phyloP scores from a whole-genome alignment of 805 yeast genomes.

The Starmerella sp. region DNA sequence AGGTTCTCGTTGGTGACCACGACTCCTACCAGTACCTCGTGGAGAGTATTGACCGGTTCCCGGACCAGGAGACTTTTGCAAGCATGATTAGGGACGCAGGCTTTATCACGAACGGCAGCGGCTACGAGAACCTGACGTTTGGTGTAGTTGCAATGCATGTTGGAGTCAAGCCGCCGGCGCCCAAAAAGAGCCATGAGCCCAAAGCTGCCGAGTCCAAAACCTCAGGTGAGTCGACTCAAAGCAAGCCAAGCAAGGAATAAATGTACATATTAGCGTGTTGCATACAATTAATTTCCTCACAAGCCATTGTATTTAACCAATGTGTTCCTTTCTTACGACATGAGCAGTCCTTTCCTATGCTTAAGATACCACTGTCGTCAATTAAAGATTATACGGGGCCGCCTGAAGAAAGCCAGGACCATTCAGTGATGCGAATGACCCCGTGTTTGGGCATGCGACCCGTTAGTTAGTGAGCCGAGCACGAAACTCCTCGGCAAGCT shows the following conservation, averaged over 20 bases:
- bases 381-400: too few species aligned
- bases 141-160: slow-evolving; percentile 94
- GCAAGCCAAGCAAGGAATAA: neutral
- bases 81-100: slow-evolving; percentile 92
- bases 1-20: slow-evolving; percentile 85
- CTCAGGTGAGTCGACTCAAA: too few species aligned
- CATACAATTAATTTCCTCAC: too few species aligned
- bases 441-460: neutral
- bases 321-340: too few species aligned
- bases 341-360: too few species aligned
- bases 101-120: slow-evolving; percentile 76
- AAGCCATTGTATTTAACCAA: too few species aligned
- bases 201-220: neutral
- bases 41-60: slow-evolving; percentile 86
- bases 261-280: neutral
- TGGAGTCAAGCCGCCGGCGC: slow-evolving; percentile 60
- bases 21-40: slow-evolving; percentile 94
- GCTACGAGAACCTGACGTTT: slow-evolving; percentile 87
- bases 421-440: too few species aligned
- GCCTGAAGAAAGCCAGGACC: too few species aligned
- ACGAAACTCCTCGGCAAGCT: neutral
- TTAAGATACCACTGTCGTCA: too few species aligned
- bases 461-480: neutral
- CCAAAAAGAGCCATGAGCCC: neutral
- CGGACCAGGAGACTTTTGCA: slow-evolving; percentile 82